A percentile compares a stretch with the other conserved stretches of the same genome.
Evolutionary conservation across 768 basidiomycete species (phyloP).

Genomic region (Mrakia frigida): DNA sequence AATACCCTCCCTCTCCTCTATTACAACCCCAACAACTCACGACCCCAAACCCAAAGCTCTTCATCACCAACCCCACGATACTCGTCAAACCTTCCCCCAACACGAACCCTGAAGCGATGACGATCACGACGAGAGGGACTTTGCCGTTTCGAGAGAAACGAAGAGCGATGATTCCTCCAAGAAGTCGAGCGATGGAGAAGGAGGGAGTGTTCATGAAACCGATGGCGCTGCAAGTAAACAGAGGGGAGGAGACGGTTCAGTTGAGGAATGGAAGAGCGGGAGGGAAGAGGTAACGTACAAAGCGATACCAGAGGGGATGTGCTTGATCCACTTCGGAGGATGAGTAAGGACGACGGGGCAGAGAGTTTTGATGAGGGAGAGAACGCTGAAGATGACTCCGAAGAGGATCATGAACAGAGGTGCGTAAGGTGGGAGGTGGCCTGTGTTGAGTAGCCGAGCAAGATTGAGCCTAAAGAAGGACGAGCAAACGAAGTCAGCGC

Average conservation of each 20-base stretch:
- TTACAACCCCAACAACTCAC: constrained; percentile 81
- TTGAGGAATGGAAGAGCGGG: background rate
- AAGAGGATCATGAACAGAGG: constrained; percentile 72
- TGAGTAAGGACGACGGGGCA: constrained; percentile 24
- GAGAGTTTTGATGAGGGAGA: constrained; percentile 64
- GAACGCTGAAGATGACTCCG: constrained; percentile 61
- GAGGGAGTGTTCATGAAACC: constrained; percentile 91
- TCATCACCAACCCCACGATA: constrained; percentile 67
- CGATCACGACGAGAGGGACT: constrained; percentile 49
- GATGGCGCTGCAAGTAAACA: constrained; percentile 34
- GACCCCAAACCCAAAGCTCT: constrained; percentile 62
- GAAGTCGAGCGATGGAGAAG: constrained; percentile 82
- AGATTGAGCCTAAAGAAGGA: constrained; percentile 45
- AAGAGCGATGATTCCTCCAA: constrained; percentile 79
- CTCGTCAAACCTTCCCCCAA: constrained; percentile 90
- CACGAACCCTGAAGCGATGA: constrained; percentile 91
- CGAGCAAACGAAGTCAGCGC: background rate
- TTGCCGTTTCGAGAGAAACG: constrained; percentile 40
- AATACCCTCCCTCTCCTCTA: constrained; percentile 40
- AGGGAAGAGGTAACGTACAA: constrained; percentile 47
- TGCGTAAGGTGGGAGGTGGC: constrained; percentile 71
- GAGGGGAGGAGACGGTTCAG: background rate
- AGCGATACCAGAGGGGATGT: constrained; percentile 87
- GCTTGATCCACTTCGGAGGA: constrained; percentile 46
- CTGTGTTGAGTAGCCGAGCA: constrained; percentile 52